Percentiles rank a stretch among this genome's conserved stretches.
Evolutionary conservation across 768 basidiomycete genomes (phyloP).

Genomic region (Russula vinacea): DNA sequence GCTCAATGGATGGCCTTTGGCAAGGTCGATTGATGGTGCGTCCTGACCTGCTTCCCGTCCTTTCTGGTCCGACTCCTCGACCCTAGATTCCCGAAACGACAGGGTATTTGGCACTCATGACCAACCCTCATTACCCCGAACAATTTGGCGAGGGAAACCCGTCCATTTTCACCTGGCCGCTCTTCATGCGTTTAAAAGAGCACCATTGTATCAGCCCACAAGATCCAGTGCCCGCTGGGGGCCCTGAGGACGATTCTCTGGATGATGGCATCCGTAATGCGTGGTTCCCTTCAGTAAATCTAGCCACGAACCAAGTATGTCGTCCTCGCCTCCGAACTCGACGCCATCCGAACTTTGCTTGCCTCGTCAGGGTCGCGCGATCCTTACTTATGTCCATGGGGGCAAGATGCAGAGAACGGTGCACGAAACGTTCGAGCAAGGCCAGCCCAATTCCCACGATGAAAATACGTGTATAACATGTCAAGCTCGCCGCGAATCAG

Average conservation of each 20-base stretch:
- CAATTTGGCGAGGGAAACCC: constrained; percentile 35
- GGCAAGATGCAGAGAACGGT: constrained; percentile 13
- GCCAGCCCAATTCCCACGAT: constrained; percentile 44
- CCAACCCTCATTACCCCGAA: constrained; percentile 31
- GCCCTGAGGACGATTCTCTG: constrained; percentile 22
- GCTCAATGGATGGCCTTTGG: constrained; percentile 56
- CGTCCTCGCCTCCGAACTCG: neutral
- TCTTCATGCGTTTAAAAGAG: constrained; percentile 60
- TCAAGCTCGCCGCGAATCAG: constrained; percentile 13
- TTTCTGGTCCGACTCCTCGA: constrained; percentile 15
- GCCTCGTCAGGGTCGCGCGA: constrained; percentile 5
- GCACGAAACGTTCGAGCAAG: constrained; percentile 44
- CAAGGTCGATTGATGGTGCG: constrained; percentile 61
- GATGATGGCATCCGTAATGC: constrained; percentile 44
- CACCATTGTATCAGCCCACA: constrained; percentile 48
- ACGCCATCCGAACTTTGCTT: neutral
- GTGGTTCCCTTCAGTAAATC: constrained; percentile 38
- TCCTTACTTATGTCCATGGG: constrained; percentile 10
- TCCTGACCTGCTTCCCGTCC: constrained; percentile 24
- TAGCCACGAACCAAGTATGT: constrained; percentile 34
- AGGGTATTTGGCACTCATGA: constrained; percentile 36
- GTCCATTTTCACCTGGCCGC: constrained; percentile 45
- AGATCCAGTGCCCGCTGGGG: constrained; percentile 34
- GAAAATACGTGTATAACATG: constrained; percentile 39
- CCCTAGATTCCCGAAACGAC: constrained; percentile 38